Evolutionary conservation across 495 filamentous ascomycete species (phyloP).

Genomic region (Aspergillus hancockii): DNA sequence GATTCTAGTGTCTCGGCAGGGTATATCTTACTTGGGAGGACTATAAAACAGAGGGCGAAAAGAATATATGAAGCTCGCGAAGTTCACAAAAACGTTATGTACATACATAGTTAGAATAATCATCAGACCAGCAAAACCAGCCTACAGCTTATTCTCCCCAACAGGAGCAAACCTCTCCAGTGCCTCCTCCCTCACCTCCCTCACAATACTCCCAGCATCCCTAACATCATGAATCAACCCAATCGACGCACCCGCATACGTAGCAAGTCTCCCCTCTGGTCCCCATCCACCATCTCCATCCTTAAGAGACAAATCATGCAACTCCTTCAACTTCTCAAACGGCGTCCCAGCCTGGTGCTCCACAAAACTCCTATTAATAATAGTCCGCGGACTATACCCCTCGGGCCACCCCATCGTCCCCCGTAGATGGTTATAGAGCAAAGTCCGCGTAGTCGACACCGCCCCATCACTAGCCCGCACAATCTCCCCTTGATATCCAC

Average conservation of each 20-base stretch:
- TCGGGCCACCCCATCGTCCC: constrained; percentile 70
- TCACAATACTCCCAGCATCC: constrained; percentile 44
- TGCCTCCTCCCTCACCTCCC: background rate
- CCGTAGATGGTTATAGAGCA: constrained; percentile 68
- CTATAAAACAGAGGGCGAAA: too few species aligned
- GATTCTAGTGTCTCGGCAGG: too few species aligned
- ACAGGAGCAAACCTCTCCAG: background rate
- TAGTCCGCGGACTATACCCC: constrained; percentile 59
- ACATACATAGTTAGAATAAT: too few species aligned
- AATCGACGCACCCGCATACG: constrained; percentile 64
- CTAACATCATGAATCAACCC: constrained; percentile 51
- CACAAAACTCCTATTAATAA: constrained; percentile 61
- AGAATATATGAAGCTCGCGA: constrained; percentile 10
- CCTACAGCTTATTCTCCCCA: too few species aligned
- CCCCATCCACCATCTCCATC: constrained; percentile 65
- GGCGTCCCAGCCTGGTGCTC: constrained; percentile 57
- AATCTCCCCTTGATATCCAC: constrained; percentile 62
- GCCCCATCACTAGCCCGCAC: constrained; percentile 64
- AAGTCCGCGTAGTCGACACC: constrained; percentile 61
- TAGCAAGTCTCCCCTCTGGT: constrained; percentile 61
- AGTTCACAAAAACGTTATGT: background rate
- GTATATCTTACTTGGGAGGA: too few species aligned
- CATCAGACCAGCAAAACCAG: too few species aligned
- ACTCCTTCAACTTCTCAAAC: constrained; percentile 59
- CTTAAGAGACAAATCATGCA: constrained; percentile 56